Evolutionary conservation across 768 basidiomycete genomes (phyloP), one percentile per base, ranked within the genome.

Genomic region (Tremella yokohamensis): DNA sequence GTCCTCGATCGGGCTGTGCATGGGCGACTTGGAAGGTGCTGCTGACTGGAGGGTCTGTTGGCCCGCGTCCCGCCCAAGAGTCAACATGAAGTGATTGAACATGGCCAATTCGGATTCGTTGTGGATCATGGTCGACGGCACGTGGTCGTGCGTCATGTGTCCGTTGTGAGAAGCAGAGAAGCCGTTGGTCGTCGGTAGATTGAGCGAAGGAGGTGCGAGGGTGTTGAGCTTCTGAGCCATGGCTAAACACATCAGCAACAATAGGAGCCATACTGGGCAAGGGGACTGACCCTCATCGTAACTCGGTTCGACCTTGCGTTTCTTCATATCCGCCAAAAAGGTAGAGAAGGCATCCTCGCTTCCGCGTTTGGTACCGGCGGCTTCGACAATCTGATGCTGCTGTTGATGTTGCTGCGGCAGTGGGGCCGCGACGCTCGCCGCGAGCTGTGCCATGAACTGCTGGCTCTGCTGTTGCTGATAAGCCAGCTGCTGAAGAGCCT

Each of bases 301-400:
- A 18, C 86, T 81, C 6, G 92, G 90, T 50, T 83, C 84, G 54
- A 96, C 69, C 82, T 87, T 85, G 60, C 90, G 82, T 76, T 91
- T 92, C 82, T 96, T 96, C 80, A 94, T 85, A 73, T 97, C 92
- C 47, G 84, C 81, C 73, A 94, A 84, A 77, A 96, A 88, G 61
- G 89, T 88, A 50, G 87, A 89, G 49, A 72, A 63, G 29, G 59
- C 57, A 22, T 55, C 51, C 16, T 59, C 60, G 40, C 58, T 50
- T 18, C 52, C 51, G 12, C 72, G 40, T 62, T 73, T 73, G 42
- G 55, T 22, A 11, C 65, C 62, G 13, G 47, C 40, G 19, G 56
- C 57, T 19, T 15, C n/a, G 12, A 49, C 15, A 25, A 56, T 7
- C 29, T 34, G 29, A 34, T 34, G 29, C 20, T 37, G 54, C n/a